Conservation (phyloP, 2,329 filamentous ascomycete genomes). For the Hypomyces rosellus region DNA sequence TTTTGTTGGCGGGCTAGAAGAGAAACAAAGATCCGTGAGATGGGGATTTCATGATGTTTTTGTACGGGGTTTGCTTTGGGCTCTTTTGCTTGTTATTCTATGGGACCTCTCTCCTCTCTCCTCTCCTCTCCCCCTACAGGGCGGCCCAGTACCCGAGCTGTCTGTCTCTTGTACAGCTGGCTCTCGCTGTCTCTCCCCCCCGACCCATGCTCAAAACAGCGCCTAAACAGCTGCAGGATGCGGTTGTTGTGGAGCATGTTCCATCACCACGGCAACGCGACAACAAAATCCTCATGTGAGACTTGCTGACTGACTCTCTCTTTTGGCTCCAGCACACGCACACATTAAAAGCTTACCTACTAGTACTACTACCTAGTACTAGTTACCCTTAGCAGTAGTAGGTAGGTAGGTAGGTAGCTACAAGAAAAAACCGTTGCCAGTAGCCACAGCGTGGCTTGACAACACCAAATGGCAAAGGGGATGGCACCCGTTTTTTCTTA, state of each 20-base stretch:
- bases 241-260: slow-evolving; percentile 15
- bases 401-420: no score
- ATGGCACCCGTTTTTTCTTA: no score
- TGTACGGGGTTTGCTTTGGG: slow-evolving; percentile 18
- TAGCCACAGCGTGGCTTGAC: slow-evolving; percentile 3
- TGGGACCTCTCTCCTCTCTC: no score
- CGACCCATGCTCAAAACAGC: slow-evolving; percentile 11
- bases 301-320: no score
- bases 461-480: no score
- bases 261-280: slow-evolving; percentile 18
- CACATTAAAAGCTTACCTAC: no score
- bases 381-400: no score
- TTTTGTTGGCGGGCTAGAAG: no score
- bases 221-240: slow-evolving; percentile 5
- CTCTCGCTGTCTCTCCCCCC: background rate
- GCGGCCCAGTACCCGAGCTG: no score
- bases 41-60: slow-evolving; percentile 25
- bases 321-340: no score
- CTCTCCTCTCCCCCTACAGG: background rate
- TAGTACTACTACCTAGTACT: no score
- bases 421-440: no score
- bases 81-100: slow-evolving; percentile 19
- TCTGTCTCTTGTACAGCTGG: background rate
- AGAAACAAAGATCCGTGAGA: background rate
- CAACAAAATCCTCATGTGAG: slow-evolving; percentile 3